phyloP scores from a whole-genome alignment of 1,139 yeast genomes.

The Sugiyamaella pinicola region DNA sequence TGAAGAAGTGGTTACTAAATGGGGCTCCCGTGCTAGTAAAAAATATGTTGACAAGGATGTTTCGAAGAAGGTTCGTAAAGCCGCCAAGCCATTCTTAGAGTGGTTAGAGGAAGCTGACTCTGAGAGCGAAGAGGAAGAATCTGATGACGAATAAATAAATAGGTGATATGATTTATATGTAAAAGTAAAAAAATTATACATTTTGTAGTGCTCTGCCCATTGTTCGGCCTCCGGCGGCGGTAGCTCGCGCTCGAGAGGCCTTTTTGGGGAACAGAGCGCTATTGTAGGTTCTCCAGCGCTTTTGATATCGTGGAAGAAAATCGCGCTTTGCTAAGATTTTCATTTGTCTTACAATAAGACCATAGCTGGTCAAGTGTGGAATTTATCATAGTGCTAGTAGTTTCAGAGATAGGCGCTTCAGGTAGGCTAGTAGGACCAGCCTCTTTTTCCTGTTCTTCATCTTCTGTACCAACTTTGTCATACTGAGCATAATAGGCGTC shows the following conservation, averaged over 20 bases:
- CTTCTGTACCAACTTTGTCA: slow-evolving; percentile 1
- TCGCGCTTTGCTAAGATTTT: slow-evolving; percentile 1
- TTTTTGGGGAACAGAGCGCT: too few species aligned
- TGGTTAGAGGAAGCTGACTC: slow-evolving; percentile 97
- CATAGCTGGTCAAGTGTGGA: slow-evolving; percentile 9
- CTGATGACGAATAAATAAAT: slow-evolving; percentile 31
- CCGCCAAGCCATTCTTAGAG: slow-evolving; percentile 91
- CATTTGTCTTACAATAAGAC: not conserved
- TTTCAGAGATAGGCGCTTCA: not conserved
- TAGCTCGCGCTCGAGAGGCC: too few species aligned
- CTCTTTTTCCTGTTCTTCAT: not conserved
- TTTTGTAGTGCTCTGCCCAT: too few species aligned
- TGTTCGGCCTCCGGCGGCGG: too few species aligned
- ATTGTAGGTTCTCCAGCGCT: too few species aligned
- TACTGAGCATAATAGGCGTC: slow-evolving; percentile 11
- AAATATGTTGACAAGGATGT: slow-evolving; percentile 91
- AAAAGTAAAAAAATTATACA: not conserved
- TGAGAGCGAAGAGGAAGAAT: slow-evolving; percentile 54
- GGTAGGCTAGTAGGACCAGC: not conserved
- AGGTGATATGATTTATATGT: not conserved
- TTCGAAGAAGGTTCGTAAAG: slow-evolving; percentile 91
- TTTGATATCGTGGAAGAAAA: slow-evolving; percentile 3
- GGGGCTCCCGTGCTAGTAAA: slow-evolving; percentile 93
- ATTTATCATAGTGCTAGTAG: not conserved
- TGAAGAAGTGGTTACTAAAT: slow-evolving; percentile 76